Conservation (phyloP, 176 grass and related monocot genomes). For the Eragrostis nindensis region DNA sequence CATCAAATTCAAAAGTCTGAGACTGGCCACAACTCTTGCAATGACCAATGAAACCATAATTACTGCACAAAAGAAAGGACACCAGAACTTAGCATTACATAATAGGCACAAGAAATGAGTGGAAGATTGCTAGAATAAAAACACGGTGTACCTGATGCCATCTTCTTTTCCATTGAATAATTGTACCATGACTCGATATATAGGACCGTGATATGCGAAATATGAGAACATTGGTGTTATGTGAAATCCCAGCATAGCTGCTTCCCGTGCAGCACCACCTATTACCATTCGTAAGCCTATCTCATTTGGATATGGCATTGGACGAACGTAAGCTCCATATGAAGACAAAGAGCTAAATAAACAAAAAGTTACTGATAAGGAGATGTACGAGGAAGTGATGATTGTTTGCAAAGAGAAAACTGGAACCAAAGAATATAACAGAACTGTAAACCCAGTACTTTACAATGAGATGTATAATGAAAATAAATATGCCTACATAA, state of each 20-base stretch:
- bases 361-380: conserved; percentile 39
- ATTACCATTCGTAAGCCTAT: conserved; percentile 94
- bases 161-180: conserved; percentile 66
- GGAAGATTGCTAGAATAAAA: conserved; percentile 25
- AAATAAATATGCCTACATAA: too few species aligned
- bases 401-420: neutral
- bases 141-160: conserved; percentile 57
- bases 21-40: conserved; percentile 85
- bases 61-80: conserved; percentile 55
- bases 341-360: conserved; percentile 86
- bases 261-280: conserved; percentile 83
- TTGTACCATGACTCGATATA: conserved; percentile 81
- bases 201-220: conserved; percentile 79
- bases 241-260: conserved; percentile 81
- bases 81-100: conserved; percentile 26
- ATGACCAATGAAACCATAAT: conserved; percentile 84
- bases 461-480: conserved; percentile 11
- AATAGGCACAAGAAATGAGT: neutral
- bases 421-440: neutral
- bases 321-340: conserved; percentile 87
- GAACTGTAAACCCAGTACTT: neutral
- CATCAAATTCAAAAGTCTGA: conserved; percentile 79
- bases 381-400: neutral
- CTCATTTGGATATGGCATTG: conserved; percentile 97
- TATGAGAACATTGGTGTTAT: conserved; percentile 89